Evolutionary conservation across 768 basidiomycete species (phyloP), one percentile per base, ranked within the genome.

Genomic region (Coprinopsis marcescibilis): DNA sequence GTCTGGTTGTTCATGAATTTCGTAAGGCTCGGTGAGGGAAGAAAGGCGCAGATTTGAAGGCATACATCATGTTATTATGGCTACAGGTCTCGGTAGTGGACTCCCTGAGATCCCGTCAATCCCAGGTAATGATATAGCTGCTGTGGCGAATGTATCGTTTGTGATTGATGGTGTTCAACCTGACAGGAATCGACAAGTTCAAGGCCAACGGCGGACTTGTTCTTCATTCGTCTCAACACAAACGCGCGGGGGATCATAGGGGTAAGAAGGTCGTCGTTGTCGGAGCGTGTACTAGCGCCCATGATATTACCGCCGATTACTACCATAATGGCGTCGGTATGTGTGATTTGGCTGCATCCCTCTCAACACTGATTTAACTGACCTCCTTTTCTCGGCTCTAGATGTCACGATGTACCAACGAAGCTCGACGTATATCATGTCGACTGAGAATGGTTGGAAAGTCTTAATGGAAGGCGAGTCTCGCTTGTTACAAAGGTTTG

Each of bases 261-360:
- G 81, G 81, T 5, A 84, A 85, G 66, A 83, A 78, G 53, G 81
- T 76, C 4, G 67, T 85, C 1, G 68, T 86, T n/a, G 66, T 87
- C 2, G 83, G 85, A 12, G 75, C 83, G n/a, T 78, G 79, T 34
- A 82, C 76, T 19, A 13, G 36, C 70, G 69, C 61, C 0, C 71
- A 73, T 50, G 70, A 73, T 52, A 67, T 73, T 25, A 62, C 65
- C 0, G 57, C 59, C 4, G 70, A 73, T 46, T 68, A 66, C 24
- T 58, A 57, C 27, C 43, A 62, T n/a, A 53, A 67, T 38, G 67
- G 67, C 1, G 51, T 68, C 25, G 66, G 66, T 64, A 45, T 19
- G 60, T 46, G 10, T 0, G 11, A 8, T 46, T 26, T 32, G 20
- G 21, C 20, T 19, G 13, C 15, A 23, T 24, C 19, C 12, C 12